Evolutionary conservation across 352 stramenopile genomes (phyloP).

Genomic region (Globisporangium carolinianum): DNA sequence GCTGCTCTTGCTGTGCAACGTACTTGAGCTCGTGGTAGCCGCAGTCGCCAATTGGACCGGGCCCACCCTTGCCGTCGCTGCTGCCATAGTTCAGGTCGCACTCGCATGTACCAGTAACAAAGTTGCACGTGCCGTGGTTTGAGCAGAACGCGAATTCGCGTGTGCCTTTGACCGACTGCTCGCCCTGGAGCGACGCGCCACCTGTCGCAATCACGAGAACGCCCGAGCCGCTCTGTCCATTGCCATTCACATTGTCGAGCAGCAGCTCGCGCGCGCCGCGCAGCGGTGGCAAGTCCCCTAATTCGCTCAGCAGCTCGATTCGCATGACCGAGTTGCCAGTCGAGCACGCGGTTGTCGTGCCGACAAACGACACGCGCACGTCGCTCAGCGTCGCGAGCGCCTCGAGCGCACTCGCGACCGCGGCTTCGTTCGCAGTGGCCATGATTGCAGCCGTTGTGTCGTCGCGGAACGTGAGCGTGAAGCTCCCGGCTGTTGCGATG

Average conservation of each 20-base stretch:
- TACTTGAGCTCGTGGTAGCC: constrained; percentile 46
- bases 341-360: constrained; percentile 32
- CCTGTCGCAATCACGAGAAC: constrained; percentile 29
- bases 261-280: constrained; percentile 28
- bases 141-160: constrained; percentile 68
- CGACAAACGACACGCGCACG: constrained; percentile 34
- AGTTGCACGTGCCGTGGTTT: constrained; percentile 69
- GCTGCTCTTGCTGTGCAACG: constrained; percentile 4
- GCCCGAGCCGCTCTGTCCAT: constrained; percentile 51
- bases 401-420: constrained; percentile 43
- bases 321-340: constrained; percentile 31
- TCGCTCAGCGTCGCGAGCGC: constrained; percentile 32
- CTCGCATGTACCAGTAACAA: constrained; percentile 43
- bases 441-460: constrained; percentile 39
- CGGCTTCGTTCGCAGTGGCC: constrained; percentile 21
- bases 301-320: constrained; percentile 54
- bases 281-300: constrained; percentile 48
- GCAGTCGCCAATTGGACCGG: constrained; percentile 66
- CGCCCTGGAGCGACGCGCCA: constrained; percentile 24
- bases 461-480: constrained; percentile 64
- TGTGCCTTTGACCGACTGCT: constrained; percentile 52
- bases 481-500: constrained; percentile 41
- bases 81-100: constrained; percentile 63
- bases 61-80: constrained; percentile 60
- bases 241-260: constrained; percentile 37